Evolutionary conservation across 306 rosid genomes (phyloP), one percentile per base, ranked within the genome.

Genomic region (Lathyrus tuberosus): DNA sequence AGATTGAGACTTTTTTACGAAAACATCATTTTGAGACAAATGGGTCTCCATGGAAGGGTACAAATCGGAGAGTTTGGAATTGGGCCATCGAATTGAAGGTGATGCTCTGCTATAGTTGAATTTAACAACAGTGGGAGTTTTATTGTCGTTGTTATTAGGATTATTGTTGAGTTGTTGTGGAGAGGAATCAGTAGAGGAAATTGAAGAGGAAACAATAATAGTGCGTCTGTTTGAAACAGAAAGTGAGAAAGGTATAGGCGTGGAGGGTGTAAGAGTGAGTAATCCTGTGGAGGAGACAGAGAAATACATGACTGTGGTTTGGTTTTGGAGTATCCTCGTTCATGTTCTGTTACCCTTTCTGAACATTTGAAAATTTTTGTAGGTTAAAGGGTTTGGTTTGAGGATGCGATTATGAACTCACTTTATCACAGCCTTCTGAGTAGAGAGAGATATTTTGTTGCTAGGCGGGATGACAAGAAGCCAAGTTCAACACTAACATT

Each of bases 61-160:
- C 35, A 65, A 38, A 17, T 90, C 86, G 10, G 86, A 46, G 78
- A 90, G 84, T 17, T 85, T 88, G 18, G 87, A 69, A 63, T 86
- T 66, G 53, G 98, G 98, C 88, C 90, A 88, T 80, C 97, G 80
- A 59, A 88, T 75, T 13, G 96, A 90, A 59, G 98, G 96, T 10
- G 97, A 90, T 16, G 97, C 98, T 93, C 98, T 84, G 67, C 84
- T 84, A 41, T 93, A 93, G 7, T 72, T 82, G 52, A 93, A 93
- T 51, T 80, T 35, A 56, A 41, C 41, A 43, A 41, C 28, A 43
- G 35, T 20, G 41, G 7, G 69, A 13, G 1, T 38, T 15, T 42
- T 47, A 3, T 2, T 24, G 3, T 64, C 47, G 41, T 18, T 64
- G 31, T 47, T 44, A 17, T 62, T 18, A 10, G 13, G 30, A 51